Evolutionary conservation across 768 basidiomycete species (phyloP), one percentile per base, ranked within the genome.

Genomic region (Lactifluus hygrophoroides): DNA sequence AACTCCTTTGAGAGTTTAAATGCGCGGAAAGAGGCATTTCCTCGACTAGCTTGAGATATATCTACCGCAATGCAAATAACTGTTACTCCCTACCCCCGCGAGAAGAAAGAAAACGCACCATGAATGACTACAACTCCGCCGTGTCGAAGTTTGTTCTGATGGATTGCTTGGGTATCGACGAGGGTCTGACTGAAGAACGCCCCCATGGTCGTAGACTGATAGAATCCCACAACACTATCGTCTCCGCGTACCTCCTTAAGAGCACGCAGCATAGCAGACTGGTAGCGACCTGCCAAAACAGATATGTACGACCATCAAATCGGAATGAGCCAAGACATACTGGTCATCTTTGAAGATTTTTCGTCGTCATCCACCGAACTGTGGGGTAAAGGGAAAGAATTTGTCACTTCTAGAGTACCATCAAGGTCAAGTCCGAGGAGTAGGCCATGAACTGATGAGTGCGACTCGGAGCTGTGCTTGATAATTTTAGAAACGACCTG

Each of bases 401-500:
- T 94, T 61, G 90, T 90, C 60, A 96, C 81, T 75, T 96, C 93
- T 52, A 95, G 81, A 46, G 81, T 80, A 3, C 94, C 93, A 71
- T 95, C 92, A 35, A 97, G 76, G 74, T 97, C 94, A 56, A 97
- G 81, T 43, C 94, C 94, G 55, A 97, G 78, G 51, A 97, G 74
- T 56, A 94, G 77, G 58, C 94, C 94, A 68, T 90, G 83, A 27
- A 87, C 86, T 50, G 81, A 80, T n/a, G 83, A 81, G 27, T 80
- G 76, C 14, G 85, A 77, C 69, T 95, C 94, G 50, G 86, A 81
- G 43, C 89, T 82, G 69, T 96, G 94, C 74, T 96, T 95, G 67
- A 94, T 77, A 54, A 97, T 94, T 76, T 95, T 96, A 54, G 89
- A 82, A 56, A 94, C 85, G 53, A 91, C 92, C 94, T 95, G 69